Base-by-base conservation (phyloP, 73 alveolate genomes). In the Paramecium pentaurelia region DNA sequence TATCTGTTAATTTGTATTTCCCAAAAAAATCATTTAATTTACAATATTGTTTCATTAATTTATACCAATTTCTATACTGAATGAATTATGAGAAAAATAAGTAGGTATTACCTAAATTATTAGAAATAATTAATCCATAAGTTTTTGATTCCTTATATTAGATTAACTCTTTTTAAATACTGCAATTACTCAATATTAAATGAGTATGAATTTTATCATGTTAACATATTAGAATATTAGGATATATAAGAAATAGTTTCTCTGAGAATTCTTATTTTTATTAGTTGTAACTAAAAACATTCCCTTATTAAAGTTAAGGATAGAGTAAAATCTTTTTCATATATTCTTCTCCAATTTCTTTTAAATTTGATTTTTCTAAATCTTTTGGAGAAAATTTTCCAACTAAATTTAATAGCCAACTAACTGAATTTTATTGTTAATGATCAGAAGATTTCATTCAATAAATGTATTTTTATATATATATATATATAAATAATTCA, bases 111-210 rank as follows among this genome's bases (percentile, higher is more conserved):
- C 91, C 91, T 44, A 49, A 10, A 80, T 80, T 47, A 80, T 80
- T 80, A 45, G 91, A 45, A 25, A 80, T 25, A 11, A 80, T 80
- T 10, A 80, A 28, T 80, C 91, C 91, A 80, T 44, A 80, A 27
- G 91, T 47, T 80, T 80, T 80, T n/a, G 91, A 28, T 27, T 80
- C 91, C 22, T 80, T 80, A 28, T 80, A 80, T 45, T 49, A 44
- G 12, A 42, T 36, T 18, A 45, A 25, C 8, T 80, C 71, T 47
- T 80, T 80, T 18, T 22, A 12, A 8, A 80, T 80, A 8, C 37
- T 80, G 45, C 91, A 80, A 80, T 80, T 80, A 28, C 91, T 80
- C 30, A 80, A 25, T 10, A 80, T 80, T 12, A 80, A 64, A 49
- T 80, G 91, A 32, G 47, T 32, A 47, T 47, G 27, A 7, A 30